Evolutionary conservation across 2,329 filamentous ascomycete genomes (phyloP), one percentile per base, ranked within the genome.

Genomic region (Sporothrix humicola): DNA sequence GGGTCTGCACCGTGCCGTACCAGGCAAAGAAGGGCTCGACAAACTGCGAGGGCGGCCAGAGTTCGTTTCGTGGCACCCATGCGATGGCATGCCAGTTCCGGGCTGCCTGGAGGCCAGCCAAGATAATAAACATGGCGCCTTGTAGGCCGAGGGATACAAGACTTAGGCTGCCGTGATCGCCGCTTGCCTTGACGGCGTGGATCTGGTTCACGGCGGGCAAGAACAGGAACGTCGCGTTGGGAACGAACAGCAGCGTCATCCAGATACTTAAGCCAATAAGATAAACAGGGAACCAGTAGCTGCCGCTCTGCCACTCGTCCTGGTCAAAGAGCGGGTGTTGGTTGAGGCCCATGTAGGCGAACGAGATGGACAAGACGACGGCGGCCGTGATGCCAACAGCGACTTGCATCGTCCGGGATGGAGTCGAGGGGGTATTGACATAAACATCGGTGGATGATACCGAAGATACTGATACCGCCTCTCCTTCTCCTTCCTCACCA

Each of bases 111-210:
- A 52, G 50, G 12, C 50, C 50, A 5, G 50, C 50, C 50, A 52
- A n/a, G 50, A 52, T 12, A 2, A 70, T 20, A 58, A 70, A 70
- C 10, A 50, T 50, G 12, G 42, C 52, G 12, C 46, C 68, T n/a
- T 70, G 68, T 50, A 70, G 26, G 5, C 26, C 23, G 12, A 70
- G 23, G n/a, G 68, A 70, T 8, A 58, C 68, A 4, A 74, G 72
- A 26, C 66, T 68, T 17, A 63, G 70, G 56, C 31, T 69, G 50
- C 31, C 79, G 79, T 9, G 31, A 4, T 8, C 69, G 17, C n/a
- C 69, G 61, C 2, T 68, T 20, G 17, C 61, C 15, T 23, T 69
- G 44, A 42, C 31, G 15, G 26, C 65, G 20, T 46, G 66, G 48
- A 59, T 72, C 69, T 76, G 37, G 48, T 70, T 56, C 68, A 70